Conservation (phyloP, 495 filamentous ascomycete species). For the Hamigera avellanea region DNA sequence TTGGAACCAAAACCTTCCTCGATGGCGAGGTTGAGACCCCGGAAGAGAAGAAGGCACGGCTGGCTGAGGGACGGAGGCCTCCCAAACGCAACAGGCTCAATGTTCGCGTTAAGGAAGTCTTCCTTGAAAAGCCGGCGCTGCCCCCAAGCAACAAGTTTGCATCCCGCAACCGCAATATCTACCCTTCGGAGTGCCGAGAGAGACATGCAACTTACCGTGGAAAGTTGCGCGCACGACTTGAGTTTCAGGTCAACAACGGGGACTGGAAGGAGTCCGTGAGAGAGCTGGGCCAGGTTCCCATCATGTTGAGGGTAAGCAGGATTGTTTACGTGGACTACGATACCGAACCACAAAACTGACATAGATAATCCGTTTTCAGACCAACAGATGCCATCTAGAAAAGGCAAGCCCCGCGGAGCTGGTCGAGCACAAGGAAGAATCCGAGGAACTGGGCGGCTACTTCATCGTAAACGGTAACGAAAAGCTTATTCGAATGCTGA, state of each 20-base stretch:
- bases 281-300: slow-evolving; percentile 78
- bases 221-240: slow-evolving; percentile 65
- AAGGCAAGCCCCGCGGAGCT: slow-evolving; percentile 70
- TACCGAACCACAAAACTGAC: too few species aligned
- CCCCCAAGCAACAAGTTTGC: slow-evolving; percentile 71
- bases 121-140: slow-evolving; percentile 62
- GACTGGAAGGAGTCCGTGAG: slow-evolving; percentile 67
- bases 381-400: slow-evolving; percentile 82
- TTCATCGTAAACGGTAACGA: slow-evolving; percentile 64
- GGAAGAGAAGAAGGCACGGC: slow-evolving; percentile 27
- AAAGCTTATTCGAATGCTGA: slow-evolving; percentile 86
- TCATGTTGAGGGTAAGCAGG: slow-evolving; percentile 71
- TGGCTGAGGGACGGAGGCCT: slow-evolving; percentile 33
- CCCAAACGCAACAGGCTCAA: slow-evolving; percentile 57
- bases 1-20: slow-evolving; percentile 77
- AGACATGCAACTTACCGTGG: slow-evolving; percentile 86
- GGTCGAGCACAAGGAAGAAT: slow-evolving; percentile 78
- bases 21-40: slow-evolving; percentile 52
- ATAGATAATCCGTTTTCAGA: slow-evolving; percentile 33
- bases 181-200: slow-evolving; percentile 89
- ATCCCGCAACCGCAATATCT: slow-evolving; percentile 65
- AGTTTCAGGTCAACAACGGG: slow-evolving; percentile 76
- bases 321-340: background rate
- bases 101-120: slow-evolving; percentile 63
- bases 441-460: slow-evolving; percentile 87